These are phyloP conservation scores for Lactarius hengduanensis DNA, from an alignment of 768 basidiomycete genomes.

Conservation along the genomic window DNA sequence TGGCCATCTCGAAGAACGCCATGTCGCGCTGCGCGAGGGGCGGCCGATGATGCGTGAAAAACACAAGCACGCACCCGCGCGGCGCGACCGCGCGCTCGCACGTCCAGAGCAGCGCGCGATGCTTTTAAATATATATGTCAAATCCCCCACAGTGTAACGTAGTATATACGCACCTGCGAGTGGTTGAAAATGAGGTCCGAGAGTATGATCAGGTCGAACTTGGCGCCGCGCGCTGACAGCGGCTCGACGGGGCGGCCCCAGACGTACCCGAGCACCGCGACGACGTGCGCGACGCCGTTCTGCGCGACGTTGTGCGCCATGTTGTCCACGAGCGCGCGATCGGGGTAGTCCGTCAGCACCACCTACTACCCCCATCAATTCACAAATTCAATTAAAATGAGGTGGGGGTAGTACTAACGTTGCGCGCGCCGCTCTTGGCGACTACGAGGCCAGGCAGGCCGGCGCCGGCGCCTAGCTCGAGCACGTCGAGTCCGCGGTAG, in stretches of 20 bases:
- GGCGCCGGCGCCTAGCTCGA: constrained; percentile 94
- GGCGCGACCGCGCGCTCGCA: constrained; percentile 49
- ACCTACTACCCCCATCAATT: constrained; percentile 40
- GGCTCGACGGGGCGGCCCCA: constrained; percentile 64
- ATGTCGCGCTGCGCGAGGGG: constrained; percentile 80
- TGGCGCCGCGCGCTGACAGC: constrained; percentile 14
- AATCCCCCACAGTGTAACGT: too few species aligned
- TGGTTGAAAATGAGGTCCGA: constrained; percentile 96
- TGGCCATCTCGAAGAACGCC: constrained; percentile 72
- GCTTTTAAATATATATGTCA: constrained; percentile 37
- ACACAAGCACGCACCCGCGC: constrained; percentile 58
- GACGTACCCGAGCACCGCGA: constrained; percentile 57
- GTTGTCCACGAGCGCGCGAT: constrained; percentile 70
- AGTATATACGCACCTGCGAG: constrained; percentile 50
- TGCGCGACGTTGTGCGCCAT: constrained; percentile 61
- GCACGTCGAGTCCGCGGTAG: constrained; percentile 48
- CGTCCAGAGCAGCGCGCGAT: constrained; percentile 74
- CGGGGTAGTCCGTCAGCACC: constrained; percentile 92
- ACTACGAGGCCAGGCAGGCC: constrained; percentile 82
- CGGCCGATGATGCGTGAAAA: constrained; percentile 88
- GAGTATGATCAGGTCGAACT: constrained; percentile 79
- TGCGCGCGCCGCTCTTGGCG: constrained; percentile 60
- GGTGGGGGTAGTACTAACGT: too few species aligned
- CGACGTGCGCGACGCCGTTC: constrained; percentile 42
- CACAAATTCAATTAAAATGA: too few species aligned